A percentile compares a stretch with the other conserved stretches of the same genome.
phyloP scores from a whole-genome alignment of 2,329 filamentous ascomycete genomes.

The Botrytis medusae region DNA sequence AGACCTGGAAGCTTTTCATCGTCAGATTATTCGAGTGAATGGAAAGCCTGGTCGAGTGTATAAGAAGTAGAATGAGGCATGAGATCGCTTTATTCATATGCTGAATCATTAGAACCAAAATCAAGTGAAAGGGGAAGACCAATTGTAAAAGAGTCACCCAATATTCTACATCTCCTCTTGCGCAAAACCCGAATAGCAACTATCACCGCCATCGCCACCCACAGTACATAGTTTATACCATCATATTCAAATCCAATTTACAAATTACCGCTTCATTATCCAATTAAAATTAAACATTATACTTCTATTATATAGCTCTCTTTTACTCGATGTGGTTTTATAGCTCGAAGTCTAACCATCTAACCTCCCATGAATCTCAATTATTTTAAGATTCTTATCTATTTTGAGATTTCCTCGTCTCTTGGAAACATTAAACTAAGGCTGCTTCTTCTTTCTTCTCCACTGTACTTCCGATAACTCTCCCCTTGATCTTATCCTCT shows the following conservation, averaged over 20 bases:
- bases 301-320: background rate
- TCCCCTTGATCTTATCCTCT: slow-evolving; percentile 2
- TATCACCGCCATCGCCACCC: background rate
- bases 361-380: background rate
- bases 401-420: background rate
- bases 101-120: background rate
- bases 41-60: background rate
- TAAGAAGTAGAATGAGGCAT: background rate
- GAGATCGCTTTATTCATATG: background rate
- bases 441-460: background rate
- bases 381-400: background rate
- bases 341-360: too few relatives aligned
- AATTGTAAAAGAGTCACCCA: background rate
- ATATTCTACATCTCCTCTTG: too few relatives aligned
- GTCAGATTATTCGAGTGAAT: background rate
- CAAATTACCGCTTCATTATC: background rate
- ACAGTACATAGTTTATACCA: background rate
- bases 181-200: too few relatives aligned
- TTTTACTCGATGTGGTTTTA: too few relatives aligned
- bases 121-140: background rate
- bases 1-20: background rate
- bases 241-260: background rate
- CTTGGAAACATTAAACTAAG: background rate
- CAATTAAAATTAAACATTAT: background rate
- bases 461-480: slow-evolving; percentile 13